A percentile compares a stretch with the other conserved stretches of the same genome.
Conservation (phyloP, 441 rosid species). For the Arabidopsis lyrata region DNA sequence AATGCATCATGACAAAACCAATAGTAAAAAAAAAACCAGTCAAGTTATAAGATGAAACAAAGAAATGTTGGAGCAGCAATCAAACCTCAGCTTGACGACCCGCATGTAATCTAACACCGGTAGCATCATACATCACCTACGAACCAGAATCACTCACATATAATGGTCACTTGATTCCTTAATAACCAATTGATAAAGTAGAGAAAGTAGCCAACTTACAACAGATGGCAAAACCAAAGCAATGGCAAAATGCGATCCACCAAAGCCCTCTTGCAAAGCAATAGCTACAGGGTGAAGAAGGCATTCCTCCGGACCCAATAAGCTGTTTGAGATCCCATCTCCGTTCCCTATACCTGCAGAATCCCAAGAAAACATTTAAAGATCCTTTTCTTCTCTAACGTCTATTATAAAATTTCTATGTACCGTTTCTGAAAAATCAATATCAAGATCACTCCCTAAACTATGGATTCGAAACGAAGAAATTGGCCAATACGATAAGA, state of each 20-base stretch:
- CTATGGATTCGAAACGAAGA: constrained; percentile 2
- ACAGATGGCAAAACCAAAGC: constrained; percentile 60
- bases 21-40: not conserved
- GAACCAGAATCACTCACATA: constrained; percentile 36
- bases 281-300: constrained; percentile 66
- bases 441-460: not conserved
- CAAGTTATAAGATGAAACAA: not conserved
- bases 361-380: not conserved
- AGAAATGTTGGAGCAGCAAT: constrained; percentile 26
- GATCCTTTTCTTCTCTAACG: not conserved
- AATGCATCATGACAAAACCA: not conserved
- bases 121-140: constrained; percentile 84
- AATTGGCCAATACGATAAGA: too few relatives aligned
- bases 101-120: constrained; percentile 73
- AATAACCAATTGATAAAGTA: not conserved
- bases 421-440: not conserved
- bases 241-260: constrained; percentile 58
- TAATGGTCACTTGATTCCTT: not conserved
- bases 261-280: constrained; percentile 73
- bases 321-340: constrained; percentile 68
- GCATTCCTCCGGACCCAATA: constrained; percentile 77
- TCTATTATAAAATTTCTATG: not conserved
- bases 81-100: constrained; percentile 83
- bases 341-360: constrained; percentile 63
- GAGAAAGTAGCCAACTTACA: constrained; percentile 46